Percentiles rank a stretch among this genome's conserved stretches.
phyloP scores from a whole-genome alignment of 1,284 basidiomycete species.

The Cutaneotrichosporon sp. region DNA sequence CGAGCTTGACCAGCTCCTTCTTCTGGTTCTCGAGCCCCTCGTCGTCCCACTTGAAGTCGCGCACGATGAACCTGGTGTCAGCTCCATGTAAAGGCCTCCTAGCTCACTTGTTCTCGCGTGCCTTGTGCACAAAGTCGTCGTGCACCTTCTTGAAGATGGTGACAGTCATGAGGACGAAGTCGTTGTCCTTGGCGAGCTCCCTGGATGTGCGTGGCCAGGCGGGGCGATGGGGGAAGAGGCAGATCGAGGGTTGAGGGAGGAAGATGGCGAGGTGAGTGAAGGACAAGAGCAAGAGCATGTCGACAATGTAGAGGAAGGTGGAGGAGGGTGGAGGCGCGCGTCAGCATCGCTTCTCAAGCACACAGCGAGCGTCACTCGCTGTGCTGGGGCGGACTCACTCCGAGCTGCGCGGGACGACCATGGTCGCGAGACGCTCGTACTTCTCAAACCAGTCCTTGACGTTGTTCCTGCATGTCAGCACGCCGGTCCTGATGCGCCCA shows the following conservation, averaged over 20 bases:
- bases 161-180: slow-evolving; percentile 83
- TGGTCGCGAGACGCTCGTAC: slow-evolving; percentile 83
- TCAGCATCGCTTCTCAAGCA: slow-evolving; percentile 5
- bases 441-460: slow-evolving; percentile 85
- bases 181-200: slow-evolving; percentile 77
- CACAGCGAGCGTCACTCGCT: neutral
- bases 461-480: slow-evolving; percentile 62
- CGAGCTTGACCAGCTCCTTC: slow-evolving; percentile 76
- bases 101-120: slow-evolving; percentile 86
- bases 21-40: slow-evolving; percentile 78
- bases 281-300: neutral
- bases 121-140: slow-evolving; percentile 93
- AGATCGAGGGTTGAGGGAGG: neutral
- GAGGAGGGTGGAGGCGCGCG: neutral
- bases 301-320: neutral
- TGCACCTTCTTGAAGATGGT: slow-evolving; percentile 89
- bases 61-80: slow-evolving; percentile 72
- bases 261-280: neutral
- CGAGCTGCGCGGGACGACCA: slow-evolving; percentile 96
- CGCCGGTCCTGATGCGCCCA: too few relatives aligned
- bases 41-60: slow-evolving; percentile 93
- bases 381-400: slow-evolving; percentile 58
- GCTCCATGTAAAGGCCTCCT: too few relatives aligned
- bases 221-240: neutral
- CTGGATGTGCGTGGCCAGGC: slow-evolving; percentile 35